Conservation (phyloP, 2,329 filamentous ascomycete genomes). For the Diplodia intermedia region DNA sequence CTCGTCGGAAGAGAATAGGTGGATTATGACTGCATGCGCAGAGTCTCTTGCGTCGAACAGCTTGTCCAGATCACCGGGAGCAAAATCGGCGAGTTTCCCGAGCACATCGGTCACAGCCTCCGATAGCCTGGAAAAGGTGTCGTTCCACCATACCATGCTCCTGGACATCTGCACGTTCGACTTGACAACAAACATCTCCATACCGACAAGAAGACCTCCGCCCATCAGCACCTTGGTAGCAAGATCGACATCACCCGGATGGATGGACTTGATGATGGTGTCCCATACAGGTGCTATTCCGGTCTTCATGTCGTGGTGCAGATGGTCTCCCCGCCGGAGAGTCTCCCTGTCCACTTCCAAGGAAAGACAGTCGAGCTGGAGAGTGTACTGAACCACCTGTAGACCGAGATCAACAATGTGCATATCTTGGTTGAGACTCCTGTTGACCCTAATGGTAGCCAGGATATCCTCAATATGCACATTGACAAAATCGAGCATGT, state of each 20-base stretch:
- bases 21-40: slow-evolving; percentile 76
- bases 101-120: slow-evolving; percentile 74
- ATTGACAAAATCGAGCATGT: slow-evolving; percentile 69
- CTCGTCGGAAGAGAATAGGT: slow-evolving; percentile 81
- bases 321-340: slow-evolving; percentile 65
- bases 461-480: slow-evolving; percentile 59
- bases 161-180: slow-evolving; percentile 50
- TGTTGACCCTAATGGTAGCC: slow-evolving; percentile 42
- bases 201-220: slow-evolving; percentile 71
- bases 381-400: slow-evolving; percentile 69
- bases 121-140: slow-evolving; percentile 68
- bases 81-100: slow-evolving; percentile 79
- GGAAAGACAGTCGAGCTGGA: slow-evolving; percentile 75
- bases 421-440: slow-evolving; percentile 37
- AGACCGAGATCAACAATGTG: slow-evolving; percentile 59
- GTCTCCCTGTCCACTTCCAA: slow-evolving; percentile 72
- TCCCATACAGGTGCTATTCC: slow-evolving; percentile 82
- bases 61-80: slow-evolving; percentile 69
- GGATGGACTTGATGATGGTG: slow-evolving; percentile 71
- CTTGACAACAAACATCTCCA: slow-evolving; percentile 71
- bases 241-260: slow-evolving; percentile 71
- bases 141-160: slow-evolving; percentile 78
- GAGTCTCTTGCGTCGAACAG: slow-evolving; percentile 73
- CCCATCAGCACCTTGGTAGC: slow-evolving; percentile 76
- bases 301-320: slow-evolving; percentile 71